Conservation (phyloP, 2,329 filamentous ascomycete genomes). For the Trichoderma sp. region DNA sequence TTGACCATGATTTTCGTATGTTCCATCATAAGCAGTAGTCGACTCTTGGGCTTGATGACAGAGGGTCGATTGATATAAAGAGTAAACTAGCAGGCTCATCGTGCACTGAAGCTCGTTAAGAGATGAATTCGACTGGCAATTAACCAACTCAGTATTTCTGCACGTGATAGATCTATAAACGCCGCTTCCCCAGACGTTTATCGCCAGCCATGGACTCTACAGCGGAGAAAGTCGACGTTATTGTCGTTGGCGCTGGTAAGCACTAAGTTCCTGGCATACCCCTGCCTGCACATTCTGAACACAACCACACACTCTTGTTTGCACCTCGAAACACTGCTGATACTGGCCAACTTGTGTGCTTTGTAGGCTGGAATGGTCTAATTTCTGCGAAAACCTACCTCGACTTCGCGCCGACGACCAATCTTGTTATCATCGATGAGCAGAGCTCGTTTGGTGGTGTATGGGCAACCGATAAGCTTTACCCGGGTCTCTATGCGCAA, state of each 20-base stretch:
- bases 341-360: neutral
- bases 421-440: constrained; percentile 29
- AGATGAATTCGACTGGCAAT: neutral
- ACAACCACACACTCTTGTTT: neutral
- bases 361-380: constrained; percentile 20
- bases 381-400: constrained; percentile 31
- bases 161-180: neutral
- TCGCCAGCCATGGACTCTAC: neutral
- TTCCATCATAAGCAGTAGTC: neutral
- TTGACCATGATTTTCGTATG: neutral
- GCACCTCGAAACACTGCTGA: neutral
- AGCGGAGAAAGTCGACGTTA: constrained; percentile 16
- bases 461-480: constrained; percentile 30
- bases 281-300: neutral
- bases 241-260: constrained; percentile 21
- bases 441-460: constrained; percentile 27
- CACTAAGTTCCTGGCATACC: neutral
- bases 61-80: neutral
- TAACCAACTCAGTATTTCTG: neutral
- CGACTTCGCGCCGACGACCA: constrained; percentile 25
- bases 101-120: neutral
- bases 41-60: neutral
- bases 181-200: neutral
- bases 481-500: constrained; percentile 33
- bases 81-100: neutral